Conservation (phyloP, 768 basidiomycete genomes). For the Gymnopilus dilepis region DNA sequence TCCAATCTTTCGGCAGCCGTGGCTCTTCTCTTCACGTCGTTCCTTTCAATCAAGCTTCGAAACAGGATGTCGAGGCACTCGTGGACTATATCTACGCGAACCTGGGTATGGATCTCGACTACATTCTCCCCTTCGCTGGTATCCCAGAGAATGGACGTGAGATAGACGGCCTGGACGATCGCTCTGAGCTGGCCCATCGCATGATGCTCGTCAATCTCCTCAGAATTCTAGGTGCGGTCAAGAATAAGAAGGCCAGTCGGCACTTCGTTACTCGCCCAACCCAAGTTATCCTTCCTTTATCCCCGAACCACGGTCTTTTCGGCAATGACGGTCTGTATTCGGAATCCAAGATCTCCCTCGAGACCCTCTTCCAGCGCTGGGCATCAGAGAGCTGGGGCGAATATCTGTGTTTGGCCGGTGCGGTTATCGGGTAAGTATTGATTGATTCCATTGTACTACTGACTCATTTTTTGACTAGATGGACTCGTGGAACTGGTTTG, state of each 20-base stretch:
- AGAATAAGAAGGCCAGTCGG: slow-evolving; percentile 96
- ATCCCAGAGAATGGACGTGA: slow-evolving; percentile 99
- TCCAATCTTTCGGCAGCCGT: slow-evolving; percentile 92
- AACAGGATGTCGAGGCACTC: slow-evolving; percentile 97
- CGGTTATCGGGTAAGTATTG: slow-evolving; percentile 87
- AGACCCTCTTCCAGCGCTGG: slow-evolving; percentile 99
- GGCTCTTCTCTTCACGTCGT: slow-evolving; percentile 98
- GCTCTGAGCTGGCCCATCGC: slow-evolving; percentile 96
- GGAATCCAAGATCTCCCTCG: slow-evolving; percentile 97
- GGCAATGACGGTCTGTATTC: slow-evolving; percentile 98
- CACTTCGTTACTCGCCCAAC: slow-evolving; percentile 98
- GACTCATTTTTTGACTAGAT: slow-evolving; percentile 49
- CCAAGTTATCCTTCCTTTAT: slow-evolving; percentile 96
- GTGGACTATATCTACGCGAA: slow-evolving; percentile 98
- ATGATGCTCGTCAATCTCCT: slow-evolving; percentile 99
- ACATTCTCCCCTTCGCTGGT: slow-evolving; percentile 97
- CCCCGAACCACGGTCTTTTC: slow-evolving; percentile 97
- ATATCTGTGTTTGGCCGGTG: slow-evolving; percentile 96
- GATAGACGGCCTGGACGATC: slow-evolving; percentile 96
- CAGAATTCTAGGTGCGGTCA: slow-evolving; percentile 95
- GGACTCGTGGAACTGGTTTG: slow-evolving; percentile 97
- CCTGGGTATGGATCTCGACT: slow-evolving; percentile 96
- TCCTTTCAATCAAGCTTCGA: slow-evolving; percentile 99
- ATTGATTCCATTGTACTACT: slow-evolving; percentile 5
- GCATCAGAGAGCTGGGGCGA: slow-evolving; percentile 98